Evolutionary conservation across 768 basidiomycete species (phyloP), one percentile per base, ranked within the genome.

Genomic region (Tulasnella sp.): DNA sequence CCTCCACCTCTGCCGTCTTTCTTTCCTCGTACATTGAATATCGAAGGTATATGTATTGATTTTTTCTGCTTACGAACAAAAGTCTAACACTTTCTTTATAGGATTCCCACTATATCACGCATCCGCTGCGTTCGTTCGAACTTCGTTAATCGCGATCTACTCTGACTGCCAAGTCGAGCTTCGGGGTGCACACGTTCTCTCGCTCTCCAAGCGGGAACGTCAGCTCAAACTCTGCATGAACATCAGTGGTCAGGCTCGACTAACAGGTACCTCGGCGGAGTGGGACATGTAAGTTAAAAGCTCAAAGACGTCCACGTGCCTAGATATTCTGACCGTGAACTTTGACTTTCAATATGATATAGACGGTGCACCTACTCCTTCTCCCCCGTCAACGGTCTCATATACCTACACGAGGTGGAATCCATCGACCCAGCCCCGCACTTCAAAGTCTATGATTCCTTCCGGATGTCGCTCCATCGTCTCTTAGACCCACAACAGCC

Each of bases 361-460:
- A 87, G 86, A 42, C 76, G 80, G 66, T 86, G 81, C 51, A 86
- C 83, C 26, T 90, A 91, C 69, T 73, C 74, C 0, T 88, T 89
- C 69, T 87, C 86, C 1, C 84, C 85, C 0, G 54, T 71, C 23
- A 78, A 79, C 0, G 88, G 85, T 4, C 76, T 82, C 43, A 81
- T 91, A 56, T 70, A 80, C 50, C 65, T 74, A 50, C 88, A 91
- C 67, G 73, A 73, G 49, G 74, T 91, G 51, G 79, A 89, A 67
- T 83, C 83, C n/a, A 88, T 90, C 49, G 78, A 82, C 47, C 88
- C 88, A 0, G 82, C 83, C 1, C 88, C 88, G 2, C 85, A 86
- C 66, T 75, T 32, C 34, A 38, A 51, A n/a, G 48, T 63, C 13
- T 53, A 49, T 32, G 62, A 63, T 34, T 19, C 61, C 0, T n/a